A percentile compares a stretch with the other conserved stretches of the same genome.
These are phyloP conservation scores for Ustilago tritici DNA, from an alignment of 1,284 basidiomycete species.

Conservation along the genomic window DNA sequence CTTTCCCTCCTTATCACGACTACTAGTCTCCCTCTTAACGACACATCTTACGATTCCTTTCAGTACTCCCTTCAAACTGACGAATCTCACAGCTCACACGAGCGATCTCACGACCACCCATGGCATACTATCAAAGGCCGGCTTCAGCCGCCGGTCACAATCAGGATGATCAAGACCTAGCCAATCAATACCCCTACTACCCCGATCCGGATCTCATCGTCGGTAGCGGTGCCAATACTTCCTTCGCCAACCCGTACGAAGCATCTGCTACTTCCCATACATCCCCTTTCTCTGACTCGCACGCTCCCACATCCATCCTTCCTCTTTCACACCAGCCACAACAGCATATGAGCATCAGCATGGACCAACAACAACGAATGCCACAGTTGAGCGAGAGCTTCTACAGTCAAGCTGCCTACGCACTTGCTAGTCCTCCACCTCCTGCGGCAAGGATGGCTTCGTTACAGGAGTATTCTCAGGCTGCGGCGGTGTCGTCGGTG, in stretches of 20 bases:
- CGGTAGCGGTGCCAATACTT: constrained; percentile 21
- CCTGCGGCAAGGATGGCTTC: constrained; percentile 17
- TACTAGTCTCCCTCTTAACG: background rate
- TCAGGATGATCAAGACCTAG: constrained; percentile 24
- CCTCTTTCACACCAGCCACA: constrained; percentile 28
- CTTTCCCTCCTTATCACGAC: background rate
- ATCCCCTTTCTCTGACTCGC: constrained; percentile 33
- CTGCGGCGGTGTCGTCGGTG: background rate
- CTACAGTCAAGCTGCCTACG: constrained; percentile 60
- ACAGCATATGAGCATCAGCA: constrained; percentile 32
- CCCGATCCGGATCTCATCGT: constrained; percentile 45
- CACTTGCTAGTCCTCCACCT: constrained; percentile 34
- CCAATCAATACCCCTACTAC: constrained; percentile 43
- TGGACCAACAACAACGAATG: constrained; percentile 34
- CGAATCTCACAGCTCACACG: background rate
- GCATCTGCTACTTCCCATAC: constrained; percentile 16
- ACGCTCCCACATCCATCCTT: constrained; percentile 19
- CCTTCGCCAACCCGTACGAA: constrained; percentile 42
- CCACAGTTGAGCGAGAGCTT: constrained; percentile 62
- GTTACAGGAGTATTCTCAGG: constrained; percentile 26
- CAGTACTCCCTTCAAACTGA: background rate
- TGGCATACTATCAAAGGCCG: constrained; percentile 36
- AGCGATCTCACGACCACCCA: background rate
- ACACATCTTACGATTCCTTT: background rate
- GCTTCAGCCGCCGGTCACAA: constrained; percentile 32